phyloP scores from a whole-genome alignment of 306 rosid genomes.

The Nissolia schottii region DNA sequence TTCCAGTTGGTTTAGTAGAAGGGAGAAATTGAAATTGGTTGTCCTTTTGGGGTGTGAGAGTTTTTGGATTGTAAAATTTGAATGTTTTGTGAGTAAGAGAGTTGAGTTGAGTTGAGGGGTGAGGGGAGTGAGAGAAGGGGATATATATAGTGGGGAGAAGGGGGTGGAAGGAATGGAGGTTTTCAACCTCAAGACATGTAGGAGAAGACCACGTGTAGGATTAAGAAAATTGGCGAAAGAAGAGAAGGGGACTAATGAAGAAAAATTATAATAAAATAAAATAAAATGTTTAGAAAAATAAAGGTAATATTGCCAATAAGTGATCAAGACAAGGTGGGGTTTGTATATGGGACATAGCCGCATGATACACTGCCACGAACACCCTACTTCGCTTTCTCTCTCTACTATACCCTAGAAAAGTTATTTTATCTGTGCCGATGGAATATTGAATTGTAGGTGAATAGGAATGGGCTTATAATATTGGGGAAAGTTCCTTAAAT shows the following conservation, averaged over 20 bases:
- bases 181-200: conserved; percentile 39
- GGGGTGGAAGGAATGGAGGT: conserved; percentile 26
- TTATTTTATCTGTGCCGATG: background rate
- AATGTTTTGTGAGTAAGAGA: background rate
- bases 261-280: background rate
- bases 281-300: background rate
- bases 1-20: conserved; percentile 5
- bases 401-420: background rate
- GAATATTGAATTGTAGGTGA: background rate
- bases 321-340: conserved; percentile 44
- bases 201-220: conserved; percentile 75
- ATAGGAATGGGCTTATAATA: background rate
- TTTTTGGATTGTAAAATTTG: background rate
- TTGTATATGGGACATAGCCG: conserved; percentile 16
- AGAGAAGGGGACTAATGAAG: conserved; percentile 12
- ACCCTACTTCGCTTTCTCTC: conserved; percentile 11
- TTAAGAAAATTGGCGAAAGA: conserved; percentile 27
- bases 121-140: conserved; percentile 28
- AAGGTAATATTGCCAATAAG: conserved; percentile 37
- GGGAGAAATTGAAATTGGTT: background rate
- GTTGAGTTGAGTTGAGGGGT: conserved; percentile 19
- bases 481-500: conserved; percentile 27
- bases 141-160: conserved; percentile 40
- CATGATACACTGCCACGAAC: conserved; percentile 51
- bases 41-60: background rate